Evolutionary conservation across 2,329 filamentous ascomycete genomes (phyloP), one percentile per base, ranked within the genome.

Genomic region (Aspergillus luchuensis): DNA sequence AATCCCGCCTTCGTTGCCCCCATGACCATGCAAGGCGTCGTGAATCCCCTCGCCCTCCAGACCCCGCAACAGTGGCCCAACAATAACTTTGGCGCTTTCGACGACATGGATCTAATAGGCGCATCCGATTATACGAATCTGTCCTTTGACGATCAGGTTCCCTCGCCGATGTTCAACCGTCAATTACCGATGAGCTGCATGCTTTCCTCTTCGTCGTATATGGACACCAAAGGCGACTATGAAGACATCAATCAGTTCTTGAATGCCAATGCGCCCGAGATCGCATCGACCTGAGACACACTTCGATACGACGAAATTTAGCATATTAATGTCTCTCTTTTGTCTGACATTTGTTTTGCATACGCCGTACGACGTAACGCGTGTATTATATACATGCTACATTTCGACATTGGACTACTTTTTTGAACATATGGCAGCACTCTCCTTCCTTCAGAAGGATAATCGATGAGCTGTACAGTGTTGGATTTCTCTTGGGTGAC

Each of bases 161-260:
- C 69, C 0, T 74, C 74, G 11, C 74, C 75, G 2, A 71, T 77
- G 69, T 77, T 76, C 63, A 73, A 67, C 59, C 71, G 74, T 6
- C 71, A 70, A 43, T 66, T 76, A 36, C 67, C 74, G 5, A 69
- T 77, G 64, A 74, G 70, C 5, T 77, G 75, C 61, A 65, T 77
- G 45, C 60, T 71, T 8, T 66, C 71, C 30, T 65, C 63, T 11
- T 66, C 69, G 13, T 66, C 69, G 39, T 70, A 68, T 59, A 62
- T 74, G 50, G 72, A 75, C 41, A 66, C 70, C 23, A 72, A 71
- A 54, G 69, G 56, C 45, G 74, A 76, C 54, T 76, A 74, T 56
- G 76, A 78, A 19, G 76, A 78, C 54, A 76, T 78, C 58, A 76
- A 74, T 52, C 74, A 76, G 59, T 77, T 75, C 57, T 63, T 78